Conservation (phyloP, 1,284 basidiomycete species). For the Boletus sp. region DNA sequence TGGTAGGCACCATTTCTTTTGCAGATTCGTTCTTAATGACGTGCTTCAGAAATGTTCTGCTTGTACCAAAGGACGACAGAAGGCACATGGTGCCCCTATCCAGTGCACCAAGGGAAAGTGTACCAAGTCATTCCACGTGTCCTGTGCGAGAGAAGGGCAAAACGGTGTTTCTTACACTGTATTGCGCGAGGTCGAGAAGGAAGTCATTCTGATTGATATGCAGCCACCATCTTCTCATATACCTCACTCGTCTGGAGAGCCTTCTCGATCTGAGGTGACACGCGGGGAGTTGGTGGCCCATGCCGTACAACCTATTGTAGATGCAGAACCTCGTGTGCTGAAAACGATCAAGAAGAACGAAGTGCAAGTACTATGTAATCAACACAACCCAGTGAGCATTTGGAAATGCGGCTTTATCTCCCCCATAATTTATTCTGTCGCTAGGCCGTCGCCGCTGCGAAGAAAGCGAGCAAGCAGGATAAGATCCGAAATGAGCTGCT, state of each 20-base stretch:
- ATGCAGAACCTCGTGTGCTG: constrained; percentile 42
- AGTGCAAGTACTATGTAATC: constrained; percentile 70
- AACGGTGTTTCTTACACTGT: constrained; percentile 59
- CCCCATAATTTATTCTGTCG: constrained; percentile 2
- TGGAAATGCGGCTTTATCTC: not conserved
- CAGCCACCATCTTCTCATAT: constrained; percentile 10
- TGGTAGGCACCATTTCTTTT: constrained; percentile 52
- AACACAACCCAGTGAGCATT: constrained; percentile 76
- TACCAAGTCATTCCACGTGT: constrained; percentile 89
- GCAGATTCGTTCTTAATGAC: constrained; percentile 7
- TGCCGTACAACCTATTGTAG: not conserved
- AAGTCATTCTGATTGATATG: constrained; percentile 58
- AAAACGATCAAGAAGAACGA: constrained; percentile 68
- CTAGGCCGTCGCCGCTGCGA: constrained; percentile 66
- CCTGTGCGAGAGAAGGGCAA: constrained; percentile 70
- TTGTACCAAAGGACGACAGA: constrained; percentile 66
- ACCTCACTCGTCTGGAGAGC: constrained; percentile 21
- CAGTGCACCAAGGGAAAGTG: constrained; percentile 95
- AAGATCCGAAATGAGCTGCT: constrained; percentile 63
- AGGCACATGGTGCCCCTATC: constrained; percentile 83
- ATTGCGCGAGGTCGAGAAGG: constrained; percentile 69
- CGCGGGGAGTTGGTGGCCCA: constrained; percentile 6
- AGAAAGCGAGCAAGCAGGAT: constrained; percentile 65
- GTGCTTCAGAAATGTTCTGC: constrained; percentile 76
- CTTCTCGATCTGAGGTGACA: not conserved